Evolutionary conservation across 2,329 filamentous ascomycete species (phyloP).

Genomic region (Magnaporthiopsis rhizophila): DNA sequence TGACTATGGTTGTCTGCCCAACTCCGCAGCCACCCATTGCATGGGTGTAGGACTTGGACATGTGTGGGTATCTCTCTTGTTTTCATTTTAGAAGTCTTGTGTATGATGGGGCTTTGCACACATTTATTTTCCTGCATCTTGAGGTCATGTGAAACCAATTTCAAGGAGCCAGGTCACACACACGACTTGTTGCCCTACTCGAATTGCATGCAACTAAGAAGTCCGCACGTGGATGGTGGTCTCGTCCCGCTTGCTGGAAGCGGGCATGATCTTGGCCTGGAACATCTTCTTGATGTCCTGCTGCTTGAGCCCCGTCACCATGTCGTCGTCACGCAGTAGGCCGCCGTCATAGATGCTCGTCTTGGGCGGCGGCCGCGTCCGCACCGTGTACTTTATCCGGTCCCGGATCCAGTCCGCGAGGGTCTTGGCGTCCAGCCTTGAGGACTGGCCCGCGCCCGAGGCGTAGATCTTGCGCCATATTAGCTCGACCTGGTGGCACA

Average conservation of each 20-base stretch:
- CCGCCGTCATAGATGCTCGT: constrained; percentile 33
- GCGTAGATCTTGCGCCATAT: constrained; percentile 61
- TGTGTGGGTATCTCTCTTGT: background rate
- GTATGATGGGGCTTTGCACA: background rate
- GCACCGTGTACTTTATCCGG: constrained; percentile 61
- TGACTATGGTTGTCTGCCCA: background rate
- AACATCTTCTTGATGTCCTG: constrained; percentile 15
- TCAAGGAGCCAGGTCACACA: background rate
- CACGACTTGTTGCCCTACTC: background rate
- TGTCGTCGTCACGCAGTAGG: background rate
- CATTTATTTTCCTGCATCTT: background rate
- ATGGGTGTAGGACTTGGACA: background rate
- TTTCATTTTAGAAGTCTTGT: background rate
- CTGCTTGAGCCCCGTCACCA: constrained; percentile 9
- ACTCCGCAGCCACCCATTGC: background rate
- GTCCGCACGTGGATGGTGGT: background rate
- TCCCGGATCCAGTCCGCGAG: constrained; percentile 66
- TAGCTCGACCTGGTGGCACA: constrained; percentile 51
- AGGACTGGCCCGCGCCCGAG: constrained; percentile 63
- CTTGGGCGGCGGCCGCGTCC: constrained; percentile 52
- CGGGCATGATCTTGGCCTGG: constrained; percentile 4
- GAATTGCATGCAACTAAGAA: background rate
- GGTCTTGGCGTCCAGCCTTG: constrained; percentile 69
- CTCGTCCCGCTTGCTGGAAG: constrained; percentile 5
- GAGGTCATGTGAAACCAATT: background rate